These are phyloP conservation scores for Rhododendron mucronatum DNA, from an alignment of 148 eudicot genomes.

Conservation along the genomic window DNA sequence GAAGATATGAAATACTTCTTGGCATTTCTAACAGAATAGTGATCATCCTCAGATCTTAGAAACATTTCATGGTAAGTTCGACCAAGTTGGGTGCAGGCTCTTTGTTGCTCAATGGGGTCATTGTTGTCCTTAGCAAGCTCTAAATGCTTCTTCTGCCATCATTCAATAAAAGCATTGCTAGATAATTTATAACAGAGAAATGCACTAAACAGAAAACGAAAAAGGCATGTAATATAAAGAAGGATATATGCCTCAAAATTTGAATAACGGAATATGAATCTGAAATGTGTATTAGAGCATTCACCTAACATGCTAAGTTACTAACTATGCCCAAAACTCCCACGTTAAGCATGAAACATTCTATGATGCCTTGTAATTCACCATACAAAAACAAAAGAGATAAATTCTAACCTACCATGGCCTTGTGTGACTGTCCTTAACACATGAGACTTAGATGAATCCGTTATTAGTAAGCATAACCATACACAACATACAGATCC, in stretches of 20 bases:
- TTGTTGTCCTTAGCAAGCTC: constrained; percentile 66
- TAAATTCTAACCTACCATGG: background rate
- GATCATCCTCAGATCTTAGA: constrained; percentile 52
- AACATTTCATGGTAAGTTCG: constrained; percentile 93
- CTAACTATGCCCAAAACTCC: background rate
- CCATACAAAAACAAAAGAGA: background rate
- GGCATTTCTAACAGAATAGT: constrained; percentile 68
- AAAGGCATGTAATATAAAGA: background rate
- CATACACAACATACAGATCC: background rate
- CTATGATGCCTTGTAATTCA: background rate
- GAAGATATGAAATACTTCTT: constrained; percentile 69
- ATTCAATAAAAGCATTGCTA: background rate
- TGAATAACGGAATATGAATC: background rate
- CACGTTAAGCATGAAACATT: background rate
- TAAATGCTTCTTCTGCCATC: constrained; percentile 74
- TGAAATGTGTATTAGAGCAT: background rate
- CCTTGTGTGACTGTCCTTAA: background rate
- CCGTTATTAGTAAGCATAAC: background rate
- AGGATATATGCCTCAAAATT: background rate
- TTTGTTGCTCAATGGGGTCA: constrained; percentile 87
- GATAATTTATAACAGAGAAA: background rate
- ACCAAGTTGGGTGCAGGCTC: constrained; percentile 96
- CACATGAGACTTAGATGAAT: background rate
- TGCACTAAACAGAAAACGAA: background rate
- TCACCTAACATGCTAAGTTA: background rate